Conservation (phyloP, 2,329 filamentous ascomycete species). For the Aspergillus sp. region DNA sequence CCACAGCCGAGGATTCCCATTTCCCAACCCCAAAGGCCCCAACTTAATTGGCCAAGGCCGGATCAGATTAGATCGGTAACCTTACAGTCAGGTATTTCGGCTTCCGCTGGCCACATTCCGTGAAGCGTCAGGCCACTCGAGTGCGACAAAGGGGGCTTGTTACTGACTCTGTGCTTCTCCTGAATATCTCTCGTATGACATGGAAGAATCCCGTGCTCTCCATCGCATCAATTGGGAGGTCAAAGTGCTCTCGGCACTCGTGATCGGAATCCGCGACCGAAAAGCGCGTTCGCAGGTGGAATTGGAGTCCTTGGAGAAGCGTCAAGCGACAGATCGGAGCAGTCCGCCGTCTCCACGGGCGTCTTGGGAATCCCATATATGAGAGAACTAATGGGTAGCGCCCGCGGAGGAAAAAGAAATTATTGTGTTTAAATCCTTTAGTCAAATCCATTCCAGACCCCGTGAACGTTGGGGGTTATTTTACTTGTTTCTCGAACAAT, state of each 20-base stretch:
- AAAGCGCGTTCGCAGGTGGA: neutral
- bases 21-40: neutral
- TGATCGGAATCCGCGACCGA: neutral
- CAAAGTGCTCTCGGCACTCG: neutral
- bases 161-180: neutral
- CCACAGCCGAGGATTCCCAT: conserved; percentile 2
- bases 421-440: neutral
- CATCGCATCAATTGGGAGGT: neutral
- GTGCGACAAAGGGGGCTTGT: neutral
- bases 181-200: neutral
- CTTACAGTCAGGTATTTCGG: conserved; percentile 7
- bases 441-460: neutral
- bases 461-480: neutral
- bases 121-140: conserved; percentile 10
- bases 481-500: neutral
- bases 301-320: conserved; percentile 3
- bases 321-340: conserved; percentile 14
- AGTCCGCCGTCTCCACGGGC: conserved; percentile 13
- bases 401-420: conserved; percentile 1
- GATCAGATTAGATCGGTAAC: conserved; percentile 28
- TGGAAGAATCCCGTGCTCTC: neutral
- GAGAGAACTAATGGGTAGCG: neutral
- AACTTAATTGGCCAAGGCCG: conserved; percentile 10
- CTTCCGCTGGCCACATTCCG: conserved; percentile 3
- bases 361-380: neutral